Evolutionary conservation across 2,329 filamentous ascomycete genomes (phyloP), one percentile per base, ranked within the genome.

Genomic region (Penicillium sp.): DNA sequence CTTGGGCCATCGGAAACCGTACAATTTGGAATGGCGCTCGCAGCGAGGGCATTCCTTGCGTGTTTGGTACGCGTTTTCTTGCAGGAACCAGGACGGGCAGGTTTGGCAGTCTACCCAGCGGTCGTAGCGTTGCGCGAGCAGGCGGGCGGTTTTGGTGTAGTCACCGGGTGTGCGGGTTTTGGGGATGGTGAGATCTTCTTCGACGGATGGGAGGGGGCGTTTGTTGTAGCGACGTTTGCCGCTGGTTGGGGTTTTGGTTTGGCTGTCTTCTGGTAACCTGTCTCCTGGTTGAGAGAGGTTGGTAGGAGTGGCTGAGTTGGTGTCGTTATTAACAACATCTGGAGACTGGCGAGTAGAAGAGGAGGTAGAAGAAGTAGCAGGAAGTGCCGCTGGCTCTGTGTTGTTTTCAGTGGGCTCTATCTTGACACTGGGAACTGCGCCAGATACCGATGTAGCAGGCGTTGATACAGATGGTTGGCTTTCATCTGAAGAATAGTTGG

Each of bases 1-100:
- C 77, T 99, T 97, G 5, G 94, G 94, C 94, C 94, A 99, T 57
- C 88, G 81, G 68, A 89, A 97, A 0, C 95, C 95, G 69, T 97
- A 99, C 0, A 99, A 77, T 76, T 96, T 97, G 16, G 90, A 95
- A 68, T 99, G 94, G 0, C 94, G 84, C 75, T 99, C 94, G 71
- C 94, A 99, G 6, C 94, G 85, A 3, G 91, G 92, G 70, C 94
- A 99, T 16, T 90, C 88, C 49, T 88, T 86, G 52, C 88, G 85
- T 1, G 92, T 97, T 62, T 87, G 87, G 70, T 96, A 97, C 0
- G 90, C 91, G 61, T 97, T 89, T 42, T 85, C 81, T 71, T 97
- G 93, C 5, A 97, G 88, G 68, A 97, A 99, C 59, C 87, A 84
- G 1, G 82, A 81, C 50, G 84, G 83, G 74, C 94, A 99, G 24